Conservation (phyloP, 345 rosid genomes). For the Brassica juncea region DNA sequence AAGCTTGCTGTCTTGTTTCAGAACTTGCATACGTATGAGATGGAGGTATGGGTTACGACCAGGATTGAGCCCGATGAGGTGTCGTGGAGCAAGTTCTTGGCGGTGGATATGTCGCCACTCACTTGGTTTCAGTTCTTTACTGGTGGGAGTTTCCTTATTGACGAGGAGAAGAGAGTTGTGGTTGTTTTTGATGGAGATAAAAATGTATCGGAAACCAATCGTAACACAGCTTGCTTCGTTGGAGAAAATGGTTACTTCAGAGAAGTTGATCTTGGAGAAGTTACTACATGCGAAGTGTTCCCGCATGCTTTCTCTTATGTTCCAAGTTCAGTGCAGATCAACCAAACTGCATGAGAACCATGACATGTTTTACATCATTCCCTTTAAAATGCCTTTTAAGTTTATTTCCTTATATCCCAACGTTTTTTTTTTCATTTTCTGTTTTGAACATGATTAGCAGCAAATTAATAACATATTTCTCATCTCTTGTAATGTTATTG, state of each 20-base stretch:
- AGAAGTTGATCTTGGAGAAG: background rate
- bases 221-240: background rate
- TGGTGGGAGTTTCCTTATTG: background rate
- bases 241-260: background rate
- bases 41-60: constrained; percentile 8
- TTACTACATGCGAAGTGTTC: background rate
- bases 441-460: background rate
- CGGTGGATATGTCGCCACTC: background rate
- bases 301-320: background rate
- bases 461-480: no score
- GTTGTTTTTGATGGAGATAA: background rate
- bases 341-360: background rate
- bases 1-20: constrained; percentile 6
- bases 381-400: background rate
- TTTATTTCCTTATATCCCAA: background rate
- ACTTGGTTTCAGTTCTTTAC: background rate
- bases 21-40: background rate
- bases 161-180: background rate
- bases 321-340: background rate
- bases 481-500: background rate
- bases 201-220: background rate
- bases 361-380: background rate
- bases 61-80: background rate
- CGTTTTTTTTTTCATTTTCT: background rate
- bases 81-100: constrained; percentile 6